Evolutionary conservation across 1,284 basidiomycete genomes (phyloP).

Genomic region (Pseudozyma thailandica): DNA sequence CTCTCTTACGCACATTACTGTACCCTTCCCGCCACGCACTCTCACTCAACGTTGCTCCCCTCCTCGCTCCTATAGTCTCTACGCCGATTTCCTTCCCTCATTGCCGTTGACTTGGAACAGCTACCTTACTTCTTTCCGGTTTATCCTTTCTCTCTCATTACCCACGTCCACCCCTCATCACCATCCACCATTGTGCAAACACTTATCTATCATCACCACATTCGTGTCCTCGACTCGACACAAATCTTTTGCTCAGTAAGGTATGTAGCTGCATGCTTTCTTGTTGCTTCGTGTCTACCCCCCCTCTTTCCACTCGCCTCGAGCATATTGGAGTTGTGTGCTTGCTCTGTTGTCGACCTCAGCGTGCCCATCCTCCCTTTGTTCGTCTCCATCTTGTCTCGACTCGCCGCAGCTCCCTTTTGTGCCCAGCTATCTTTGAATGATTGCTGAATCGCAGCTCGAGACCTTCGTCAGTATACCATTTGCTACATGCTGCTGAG

Average conservation of each 20-base stretch:
- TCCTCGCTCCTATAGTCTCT: neutral
- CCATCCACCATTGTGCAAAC: too few relatives aligned
- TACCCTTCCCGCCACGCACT: neutral
- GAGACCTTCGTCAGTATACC: too few relatives aligned
- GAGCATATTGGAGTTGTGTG: neutral
- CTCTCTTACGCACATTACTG: neutral
- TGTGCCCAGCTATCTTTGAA: too few relatives aligned
- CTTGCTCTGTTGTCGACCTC: neutral
- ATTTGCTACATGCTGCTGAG: too few relatives aligned
- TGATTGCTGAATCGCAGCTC: too few relatives aligned
- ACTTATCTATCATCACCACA: too few relatives aligned
- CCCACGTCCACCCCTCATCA: neutral
- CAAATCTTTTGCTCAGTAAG: neutral
- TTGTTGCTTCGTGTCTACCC: neutral
- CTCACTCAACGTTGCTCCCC: neutral
- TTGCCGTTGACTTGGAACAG: neutral
- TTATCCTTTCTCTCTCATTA: neutral
- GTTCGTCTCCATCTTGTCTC: too few relatives aligned
- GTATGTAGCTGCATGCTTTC: conserved; percentile 1
- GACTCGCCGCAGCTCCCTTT: too few relatives aligned
- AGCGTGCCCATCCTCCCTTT: too few relatives aligned
- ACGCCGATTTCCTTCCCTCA: neutral
- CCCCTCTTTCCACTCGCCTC: neutral
- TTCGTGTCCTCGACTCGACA: neutral
- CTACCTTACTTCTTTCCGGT: neutral